Base-by-base conservation (phyloP, 208 protist genomes). In the Trypanosoma congolense region DNA sequence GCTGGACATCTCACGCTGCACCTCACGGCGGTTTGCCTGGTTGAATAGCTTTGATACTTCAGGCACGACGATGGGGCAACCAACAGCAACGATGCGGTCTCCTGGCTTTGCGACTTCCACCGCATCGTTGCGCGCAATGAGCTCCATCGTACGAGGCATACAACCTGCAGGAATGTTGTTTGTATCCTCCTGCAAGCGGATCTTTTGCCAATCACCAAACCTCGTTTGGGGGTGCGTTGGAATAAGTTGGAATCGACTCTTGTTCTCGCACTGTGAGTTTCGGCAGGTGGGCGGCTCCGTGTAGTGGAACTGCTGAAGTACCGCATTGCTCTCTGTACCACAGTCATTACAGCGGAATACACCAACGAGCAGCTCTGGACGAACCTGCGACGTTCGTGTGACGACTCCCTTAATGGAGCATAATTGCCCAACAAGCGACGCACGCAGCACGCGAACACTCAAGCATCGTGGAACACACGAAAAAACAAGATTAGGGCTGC, bases 171-270 rank as follows among this genome's bases (percentile, higher is more conserved):
- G 97, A 49, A 98, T 97, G 63, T 97, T 90, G 60, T 96, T 88
- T 1, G 96, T 59, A 61, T 96, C 92, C 73, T 98, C 96, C 72
- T 98, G 97, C 49, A 99, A 80, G 8, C 94, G 79, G 43, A 99
- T 73, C 43, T 98, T 97, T 79, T 99, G 98, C 97, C 97, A 99
- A 68, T 99, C 98, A 4, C 84, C 80, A 70, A 99, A 99, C 30
- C 67, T 66, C 6, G 89, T 95, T 0, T 78, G 78, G 2, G 73
- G 82, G 70, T 92, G 82, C 12, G 75, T 82, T 0, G 81, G 83
- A 29, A 91, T 63, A 4, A 99, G 77, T 41, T 90, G 65, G 75
- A 96, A 98, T 22, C 75, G 71, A 31, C 51, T 78, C 28, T 76
- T 90, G 75, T 99, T 99, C 30, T 80, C 68, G 64, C 97, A 98